Evolutionary conservation across 805 yeast species (phyloP).

Genomic region (Hanseniaspora meyeri): DNA sequence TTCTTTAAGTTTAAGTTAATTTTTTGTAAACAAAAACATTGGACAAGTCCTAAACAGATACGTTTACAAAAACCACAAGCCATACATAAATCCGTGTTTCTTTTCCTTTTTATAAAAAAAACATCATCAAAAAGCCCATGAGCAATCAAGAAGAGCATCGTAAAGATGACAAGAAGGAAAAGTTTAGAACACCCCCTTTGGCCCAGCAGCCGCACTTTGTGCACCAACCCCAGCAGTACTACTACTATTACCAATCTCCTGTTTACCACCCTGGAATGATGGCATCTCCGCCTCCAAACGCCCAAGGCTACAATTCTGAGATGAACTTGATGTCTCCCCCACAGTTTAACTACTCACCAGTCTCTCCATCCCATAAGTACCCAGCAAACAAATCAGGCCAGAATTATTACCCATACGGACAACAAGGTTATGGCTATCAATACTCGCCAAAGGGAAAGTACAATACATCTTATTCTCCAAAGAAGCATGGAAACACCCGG

Average conservation of each 20-base stretch:
- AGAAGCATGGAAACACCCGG: neutral
- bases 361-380: neutral
- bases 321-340: constrained; percentile 3
- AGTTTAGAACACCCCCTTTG: constrained; percentile 7
- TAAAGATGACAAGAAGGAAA: neutral
- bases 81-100: no score
- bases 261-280: neutral
- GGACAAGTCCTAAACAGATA: no score
- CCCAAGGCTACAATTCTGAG: neutral
- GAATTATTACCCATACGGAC: neutral
- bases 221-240: neutral
- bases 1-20: no score
- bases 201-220: neutral
- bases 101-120: no score
- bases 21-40: no score
- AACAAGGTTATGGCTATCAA: neutral
- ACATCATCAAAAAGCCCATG: neutral
- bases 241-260: constrained; percentile 1
- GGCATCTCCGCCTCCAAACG: neutral
- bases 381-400: neutral
- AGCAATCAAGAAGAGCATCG: neutral
- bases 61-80: no score
- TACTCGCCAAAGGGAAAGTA: neutral
- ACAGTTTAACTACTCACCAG: neutral
- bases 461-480: neutral